Base-by-base conservation (phyloP, 352 stramenopile species). In the Thraustochytrium striatum region DNA sequence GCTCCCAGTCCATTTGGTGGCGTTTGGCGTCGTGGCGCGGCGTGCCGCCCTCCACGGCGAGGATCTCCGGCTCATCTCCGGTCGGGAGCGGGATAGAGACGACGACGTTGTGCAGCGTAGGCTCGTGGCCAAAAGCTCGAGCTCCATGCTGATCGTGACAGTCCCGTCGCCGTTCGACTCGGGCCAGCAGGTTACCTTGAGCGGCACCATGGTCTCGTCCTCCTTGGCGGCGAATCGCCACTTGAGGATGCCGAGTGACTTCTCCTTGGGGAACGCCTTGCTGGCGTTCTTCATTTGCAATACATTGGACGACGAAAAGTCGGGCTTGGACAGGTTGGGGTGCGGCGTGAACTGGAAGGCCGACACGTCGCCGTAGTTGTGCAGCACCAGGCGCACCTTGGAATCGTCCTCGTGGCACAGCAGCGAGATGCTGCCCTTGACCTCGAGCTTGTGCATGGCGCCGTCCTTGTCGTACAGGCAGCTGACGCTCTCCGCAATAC, bases 181-280 rank as follows among this genome's bases (percentile, higher is more conserved):
- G 13, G 65, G 65, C 65, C 65, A 75, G 52, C 44, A 75, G 32
- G 52, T 61, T 30, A 75, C 41, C 30, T 75, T 75, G 50, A 75
- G 65, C 25, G 65, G 65, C 8, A 75, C 30, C 65, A 55, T 30
- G 11, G 65, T 61, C 65, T 75, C 65, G 65, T 75, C 65, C 47
- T 75, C 65, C 65, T 75, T 72, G 44, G 65, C 65, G 16, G 65
- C 65, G 39, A 61, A 75, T 3, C 65, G 44, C 65, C 65, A 75
- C 47, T 75, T 75, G 43, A 75, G 65, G 30, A 75, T 75, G 65
- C 65, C 30, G 32, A 75, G 50, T 8, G 39, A 9, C 65, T 75
- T 75, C 32, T 75, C 65, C 36, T 75, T 75, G 44, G 65, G 65
- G 30, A 30, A 75, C 13, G 65, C n/a, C 65, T 75, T 75, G 65